A percentile compares a stretch with the other conserved stretches of the same genome.
Conservation (phyloP, 2,329 filamentous ascomycete genomes). For the Nigrograna mackinnonii region DNA sequence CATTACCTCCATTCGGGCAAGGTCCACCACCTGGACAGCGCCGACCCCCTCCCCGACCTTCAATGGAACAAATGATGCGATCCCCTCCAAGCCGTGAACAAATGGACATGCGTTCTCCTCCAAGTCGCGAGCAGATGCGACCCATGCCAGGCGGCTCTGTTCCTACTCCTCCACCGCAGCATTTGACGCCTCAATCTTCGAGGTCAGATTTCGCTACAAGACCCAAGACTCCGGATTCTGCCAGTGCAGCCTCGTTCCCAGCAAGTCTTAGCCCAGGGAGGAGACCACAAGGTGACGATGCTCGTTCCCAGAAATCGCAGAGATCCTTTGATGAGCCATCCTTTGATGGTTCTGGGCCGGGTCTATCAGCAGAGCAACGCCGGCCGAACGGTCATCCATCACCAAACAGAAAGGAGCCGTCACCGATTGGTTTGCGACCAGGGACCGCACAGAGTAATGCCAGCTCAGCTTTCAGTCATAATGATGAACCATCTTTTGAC, state of each 20-base stretch:
- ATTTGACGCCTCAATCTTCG: constrained; percentile 45
- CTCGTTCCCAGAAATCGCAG: constrained; percentile 30
- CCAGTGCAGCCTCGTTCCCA: constrained; percentile 18
- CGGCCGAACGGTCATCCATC: constrained; percentile 31
- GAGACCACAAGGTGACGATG: constrained; percentile 30
- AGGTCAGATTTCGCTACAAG: constrained; percentile 37
- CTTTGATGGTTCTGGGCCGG: constrained; percentile 21
- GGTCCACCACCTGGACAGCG: constrained; percentile 10
- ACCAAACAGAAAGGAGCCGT: constrained; percentile 28
- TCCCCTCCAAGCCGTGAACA: constrained; percentile 39
- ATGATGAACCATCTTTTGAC: constrained; percentile 30
- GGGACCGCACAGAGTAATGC: constrained; percentile 40
- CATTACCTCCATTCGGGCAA: constrained; percentile 19
- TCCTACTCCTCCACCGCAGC: constrained; percentile 31
- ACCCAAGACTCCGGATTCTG: constrained; percentile 36
- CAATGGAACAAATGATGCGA: constrained; percentile 38
- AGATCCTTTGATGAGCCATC: constrained; percentile 30
- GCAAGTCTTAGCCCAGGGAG: constrained; percentile 28
- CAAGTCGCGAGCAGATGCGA: constrained; percentile 33
- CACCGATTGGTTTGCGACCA: constrained; percentile 36
- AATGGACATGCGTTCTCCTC: constrained; percentile 32
- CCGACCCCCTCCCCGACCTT: constrained; percentile 32
- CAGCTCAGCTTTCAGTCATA: constrained; percentile 31
- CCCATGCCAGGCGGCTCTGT: constrained; percentile 22
- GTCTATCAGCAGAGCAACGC: constrained; percentile 27